A percentile compares a stretch with the other conserved stretches of the same genome.
These are phyloP conservation scores for Russula ochroleuca DNA, from an alignment of 768 basidiomycete genomes.

Conservation along the genomic window DNA sequence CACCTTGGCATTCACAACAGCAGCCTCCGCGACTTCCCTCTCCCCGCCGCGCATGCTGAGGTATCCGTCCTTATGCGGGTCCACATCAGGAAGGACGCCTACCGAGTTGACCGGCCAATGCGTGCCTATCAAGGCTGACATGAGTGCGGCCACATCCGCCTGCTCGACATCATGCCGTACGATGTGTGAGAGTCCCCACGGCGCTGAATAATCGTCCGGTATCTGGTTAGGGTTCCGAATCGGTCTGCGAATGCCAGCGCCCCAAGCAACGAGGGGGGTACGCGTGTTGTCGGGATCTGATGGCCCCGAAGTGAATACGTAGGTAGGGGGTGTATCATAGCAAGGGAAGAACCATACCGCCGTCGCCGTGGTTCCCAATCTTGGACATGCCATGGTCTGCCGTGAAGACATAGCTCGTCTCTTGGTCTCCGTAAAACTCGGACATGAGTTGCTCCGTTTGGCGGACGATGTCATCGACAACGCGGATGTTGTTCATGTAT, in stretches of 20 bases:
- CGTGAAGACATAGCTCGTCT: conserved; percentile 75
- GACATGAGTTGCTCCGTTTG: conserved; percentile 58
- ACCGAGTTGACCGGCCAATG: conserved; percentile 80
- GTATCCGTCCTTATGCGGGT: conserved; percentile 57
- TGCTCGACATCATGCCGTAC: conserved; percentile 75
- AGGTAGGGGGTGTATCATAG: background rate
- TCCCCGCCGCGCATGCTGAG: conserved; percentile 46
- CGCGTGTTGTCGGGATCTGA: conserved; percentile 84
- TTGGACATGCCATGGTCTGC: conserved; percentile 90
- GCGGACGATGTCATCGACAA: conserved; percentile 70
- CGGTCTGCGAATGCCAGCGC: conserved; percentile 70
- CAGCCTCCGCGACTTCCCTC: conserved; percentile 47
- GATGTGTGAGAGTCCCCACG: conserved; percentile 58
- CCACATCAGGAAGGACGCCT: conserved; percentile 74
- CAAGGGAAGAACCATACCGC: conserved; percentile 45
- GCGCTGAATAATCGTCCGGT: conserved; percentile 56
- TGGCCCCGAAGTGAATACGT: conserved; percentile 2
- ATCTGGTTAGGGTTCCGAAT: conserved; percentile 51
- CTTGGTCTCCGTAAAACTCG: conserved; percentile 61
- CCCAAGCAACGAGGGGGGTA: conserved; percentile 82
- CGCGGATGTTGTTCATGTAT: conserved; percentile 80
- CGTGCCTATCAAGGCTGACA: conserved; percentile 68
- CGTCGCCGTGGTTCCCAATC: conserved; percentile 87
- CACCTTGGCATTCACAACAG: conserved; percentile 63
- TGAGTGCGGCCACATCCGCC: conserved; percentile 74